phyloP scores from a whole-genome alignment of 768 basidiomycete genomes.

The Trametes maxima region DNA sequence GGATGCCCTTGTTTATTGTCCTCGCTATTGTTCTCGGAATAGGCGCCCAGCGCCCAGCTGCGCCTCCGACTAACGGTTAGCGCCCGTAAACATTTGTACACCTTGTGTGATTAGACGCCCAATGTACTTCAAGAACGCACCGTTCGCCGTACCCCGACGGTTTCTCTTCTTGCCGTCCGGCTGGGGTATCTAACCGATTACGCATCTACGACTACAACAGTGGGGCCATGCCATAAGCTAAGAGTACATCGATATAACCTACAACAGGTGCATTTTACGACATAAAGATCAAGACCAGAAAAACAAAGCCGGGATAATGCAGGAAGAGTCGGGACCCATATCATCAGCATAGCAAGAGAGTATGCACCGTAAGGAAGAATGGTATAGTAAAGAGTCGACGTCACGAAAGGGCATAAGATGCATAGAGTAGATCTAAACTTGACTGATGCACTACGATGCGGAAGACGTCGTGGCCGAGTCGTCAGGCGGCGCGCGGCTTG shows the following conservation, averaged over 20 bases:
- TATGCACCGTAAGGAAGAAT: not conserved
- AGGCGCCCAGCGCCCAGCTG: constrained; percentile 7
- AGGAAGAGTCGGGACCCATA: not conserved
- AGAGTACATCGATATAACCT: not conserved
- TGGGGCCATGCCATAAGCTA: not conserved
- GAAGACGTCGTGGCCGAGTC: constrained; percentile 8
- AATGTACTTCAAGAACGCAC: not conserved
- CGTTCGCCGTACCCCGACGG: too few species aligned
- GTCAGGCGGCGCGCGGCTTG: constrained; percentile 10
- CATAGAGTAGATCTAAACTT: not conserved
- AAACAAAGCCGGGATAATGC: not conserved
- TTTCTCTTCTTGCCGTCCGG: not conserved
- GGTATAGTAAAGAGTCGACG: not conserved
- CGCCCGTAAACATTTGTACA: constrained; percentile 8
- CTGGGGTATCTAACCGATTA: not conserved
- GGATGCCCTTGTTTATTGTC: constrained; percentile 17
- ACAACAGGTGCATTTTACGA: not conserved
- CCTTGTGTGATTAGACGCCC: not conserved
- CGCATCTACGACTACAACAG: too few species aligned
- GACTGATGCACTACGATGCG: not conserved
- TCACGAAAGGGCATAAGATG: not conserved
- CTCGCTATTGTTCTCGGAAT: constrained; percentile 19
- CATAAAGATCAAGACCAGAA: not conserved
- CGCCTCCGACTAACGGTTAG: not conserved
- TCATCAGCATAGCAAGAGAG: not conserved